Evolutionary conservation across 2,329 filamentous ascomycete species (phyloP), one percentile per base, ranked within the genome.

Genomic region (Beauveria pseudobassiana): DNA sequence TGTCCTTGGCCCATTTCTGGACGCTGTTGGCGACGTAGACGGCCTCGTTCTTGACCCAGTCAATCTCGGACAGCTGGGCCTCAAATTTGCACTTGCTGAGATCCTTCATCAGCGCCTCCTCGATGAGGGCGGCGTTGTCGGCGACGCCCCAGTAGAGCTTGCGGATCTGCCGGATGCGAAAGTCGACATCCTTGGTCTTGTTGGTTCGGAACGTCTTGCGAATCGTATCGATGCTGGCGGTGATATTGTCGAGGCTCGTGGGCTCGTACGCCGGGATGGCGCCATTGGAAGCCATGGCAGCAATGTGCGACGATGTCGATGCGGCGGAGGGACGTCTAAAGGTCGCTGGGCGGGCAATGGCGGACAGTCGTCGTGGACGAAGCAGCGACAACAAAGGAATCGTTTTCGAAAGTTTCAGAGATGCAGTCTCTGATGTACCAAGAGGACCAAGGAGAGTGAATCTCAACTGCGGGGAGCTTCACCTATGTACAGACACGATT

Each of bases 61-160:
- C 82, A 57, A 92, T 81, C 79, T 99, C 95, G 26, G 82, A 80
- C 42, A 95, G 68, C 67, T 85, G 79, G 34, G 89, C 78, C 78
- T 98, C 95, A 72, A 87, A 91, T 40, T 78, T 74, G 62, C 87
- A 83, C 80, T 96, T 96, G 73, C 85, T 83, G 66, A 98, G 78
- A 71, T 99, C 95, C 68, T 83, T 80, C 71, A 84, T 81, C 71
- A 91, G 84, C 24, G 93, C 91, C 73, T 91, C 89, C 66, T 85
- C 72, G 64, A 98, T 81, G 67, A 88, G 83, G 51, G 85, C 79
- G 62, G 87, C 82, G 72, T 90, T 87, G 79, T 98, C 93, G 66
- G 86, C 86, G 67, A 97, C 74, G 8, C 84, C 92, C 95, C 95
- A 98, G 80, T 96, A 98, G 62, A 98, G 87, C 82, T 92, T 93